These are phyloP conservation scores for Penstemon davidsonii DNA, from an alignment of 257 asterid genomes.

Conservation along the genomic window DNA sequence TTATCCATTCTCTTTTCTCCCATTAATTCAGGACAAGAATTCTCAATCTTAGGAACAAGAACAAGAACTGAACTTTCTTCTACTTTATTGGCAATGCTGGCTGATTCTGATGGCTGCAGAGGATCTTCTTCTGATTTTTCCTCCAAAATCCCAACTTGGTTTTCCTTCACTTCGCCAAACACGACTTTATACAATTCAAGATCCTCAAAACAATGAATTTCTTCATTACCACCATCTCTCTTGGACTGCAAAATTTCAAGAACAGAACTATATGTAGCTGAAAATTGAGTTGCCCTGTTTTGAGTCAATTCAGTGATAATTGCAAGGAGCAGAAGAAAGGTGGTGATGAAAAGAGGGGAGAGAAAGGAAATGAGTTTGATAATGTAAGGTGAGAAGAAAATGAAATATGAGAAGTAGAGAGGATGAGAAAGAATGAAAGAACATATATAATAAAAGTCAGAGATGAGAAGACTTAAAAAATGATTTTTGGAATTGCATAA, in stretches of 20 bases:
- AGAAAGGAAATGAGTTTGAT: slow-evolving; percentile 57
- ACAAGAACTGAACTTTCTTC: slow-evolving; percentile 9
- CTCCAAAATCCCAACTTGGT: slow-evolving; percentile 23
- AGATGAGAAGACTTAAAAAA: slow-evolving; percentile 39
- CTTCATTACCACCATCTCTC: slow-evolving; percentile 18
- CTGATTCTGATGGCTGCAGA: slow-evolving; percentile 14
- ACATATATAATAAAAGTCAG: slow-evolving; percentile 34
- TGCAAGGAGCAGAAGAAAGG: slow-evolving; percentile 52
- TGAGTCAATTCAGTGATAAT: slow-evolving; percentile 32
- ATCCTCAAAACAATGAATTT: slow-evolving; percentile 33
- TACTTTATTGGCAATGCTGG: not conserved
- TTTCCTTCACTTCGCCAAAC: slow-evolving; percentile 40
- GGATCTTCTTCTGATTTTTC: slow-evolving; percentile 23
- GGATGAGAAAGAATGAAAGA: slow-evolving; percentile 59
- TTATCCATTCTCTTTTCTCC: slow-evolving; percentile 44
- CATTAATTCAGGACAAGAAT: not conserved
- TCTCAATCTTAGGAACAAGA: not conserved
- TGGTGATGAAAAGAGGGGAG: slow-evolving; percentile 74
- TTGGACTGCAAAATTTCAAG: slow-evolving; percentile 25
- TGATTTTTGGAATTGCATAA: slow-evolving; percentile 36
- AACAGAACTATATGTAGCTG: slow-evolving; percentile 19
- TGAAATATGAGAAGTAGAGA: slow-evolving; percentile 58
- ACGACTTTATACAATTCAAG: slow-evolving; percentile 49
- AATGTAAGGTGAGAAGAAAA: slow-evolving; percentile 66
- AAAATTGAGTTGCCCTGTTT: slow-evolving; percentile 6